Conservation (phyloP, 257 asterid genomes). For the Schizonepeta tenuifolia region DNA sequence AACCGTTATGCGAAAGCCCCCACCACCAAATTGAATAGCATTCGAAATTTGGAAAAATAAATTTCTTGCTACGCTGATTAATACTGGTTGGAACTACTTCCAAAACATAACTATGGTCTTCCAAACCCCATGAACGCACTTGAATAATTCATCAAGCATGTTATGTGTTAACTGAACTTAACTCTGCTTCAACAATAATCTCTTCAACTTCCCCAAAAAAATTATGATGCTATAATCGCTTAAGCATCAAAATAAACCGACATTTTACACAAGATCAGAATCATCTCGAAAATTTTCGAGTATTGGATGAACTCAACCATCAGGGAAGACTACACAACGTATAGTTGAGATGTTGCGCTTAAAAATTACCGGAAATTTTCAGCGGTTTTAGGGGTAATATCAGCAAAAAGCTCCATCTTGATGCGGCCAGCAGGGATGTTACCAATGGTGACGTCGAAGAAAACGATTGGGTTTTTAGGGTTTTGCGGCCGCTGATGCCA, state of each 20-base stretch:
- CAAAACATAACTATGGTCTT: neutral
- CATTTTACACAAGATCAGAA: neutral
- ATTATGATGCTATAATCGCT: neutral
- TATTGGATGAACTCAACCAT: neutral
- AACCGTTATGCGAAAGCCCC: too few relatives aligned
- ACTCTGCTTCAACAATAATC: neutral
- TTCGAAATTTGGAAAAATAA: too few relatives aligned
- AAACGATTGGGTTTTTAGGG: constrained; percentile 89
- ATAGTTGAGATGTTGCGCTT: neutral
- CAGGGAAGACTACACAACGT: neutral
- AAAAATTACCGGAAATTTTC: constrained; percentile 79
- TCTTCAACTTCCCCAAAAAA: neutral
- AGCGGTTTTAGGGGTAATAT: constrained; percentile 85
- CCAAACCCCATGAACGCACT: neutral
- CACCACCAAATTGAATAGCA: too few relatives aligned
- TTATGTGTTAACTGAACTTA: neutral
- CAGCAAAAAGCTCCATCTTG: constrained; percentile 98
- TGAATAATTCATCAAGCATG: neutral
- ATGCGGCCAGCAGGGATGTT: constrained; percentile 94
- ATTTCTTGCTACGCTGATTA: too few relatives aligned
- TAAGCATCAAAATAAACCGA: neutral
- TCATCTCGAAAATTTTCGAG: neutral
- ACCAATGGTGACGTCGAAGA: constrained; percentile 89
- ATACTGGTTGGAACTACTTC: neutral
- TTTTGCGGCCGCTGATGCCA: constrained; percentile 97